Conservation (phyloP, 495 filamentous ascomycete genomes). For the Cetradonia linearis region DNA sequence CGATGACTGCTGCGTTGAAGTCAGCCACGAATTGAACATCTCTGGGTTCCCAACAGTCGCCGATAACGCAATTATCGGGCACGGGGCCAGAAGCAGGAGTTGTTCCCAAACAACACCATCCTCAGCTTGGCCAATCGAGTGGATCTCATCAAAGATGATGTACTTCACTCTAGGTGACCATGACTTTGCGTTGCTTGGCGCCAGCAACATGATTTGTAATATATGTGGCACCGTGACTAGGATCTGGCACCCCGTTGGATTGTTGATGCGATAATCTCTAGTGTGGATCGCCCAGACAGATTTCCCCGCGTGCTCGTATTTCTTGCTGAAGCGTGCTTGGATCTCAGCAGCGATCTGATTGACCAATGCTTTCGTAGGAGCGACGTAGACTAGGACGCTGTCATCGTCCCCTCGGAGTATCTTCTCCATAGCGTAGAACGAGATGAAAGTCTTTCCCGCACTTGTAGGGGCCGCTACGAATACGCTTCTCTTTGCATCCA, state of each 20-base stretch:
- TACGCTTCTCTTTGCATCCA: slow-evolving; percentile 56
- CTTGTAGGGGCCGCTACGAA: slow-evolving; percentile 72
- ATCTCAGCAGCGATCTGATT: slow-evolving; percentile 56
- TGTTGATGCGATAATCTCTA: slow-evolving; percentile 61
- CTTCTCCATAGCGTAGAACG: slow-evolving; percentile 73
- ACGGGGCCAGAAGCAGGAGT: slow-evolving; percentile 59
- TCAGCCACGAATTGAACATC: slow-evolving; percentile 60
- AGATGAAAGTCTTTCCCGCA: slow-evolving; percentile 54
- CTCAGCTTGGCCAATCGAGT: slow-evolving; percentile 66
- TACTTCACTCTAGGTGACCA: slow-evolving; percentile 57
- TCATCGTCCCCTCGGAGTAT: slow-evolving; percentile 55
- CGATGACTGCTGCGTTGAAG: slow-evolving; percentile 44
- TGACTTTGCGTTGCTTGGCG: slow-evolving; percentile 53
- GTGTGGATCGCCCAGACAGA: slow-evolving; percentile 75
- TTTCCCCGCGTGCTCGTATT: slow-evolving; percentile 43
- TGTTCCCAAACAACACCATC: slow-evolving; percentile 79
- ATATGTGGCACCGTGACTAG: slow-evolving; percentile 70
- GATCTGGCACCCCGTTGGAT: slow-evolving; percentile 59
- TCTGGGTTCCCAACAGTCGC: slow-evolving; percentile 70
- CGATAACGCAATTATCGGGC: slow-evolving; percentile 70
- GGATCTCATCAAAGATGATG: slow-evolving; percentile 81
- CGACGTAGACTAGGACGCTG: slow-evolving; percentile 64
- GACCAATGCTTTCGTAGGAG: slow-evolving; percentile 72
- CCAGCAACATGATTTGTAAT: slow-evolving; percentile 67
- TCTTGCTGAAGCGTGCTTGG: slow-evolving; percentile 58